Evolutionary conservation across 2,329 filamentous ascomycete genomes (phyloP), one percentile per base, ranked within the genome.

Genomic region (Zasmidium cellare): DNA sequence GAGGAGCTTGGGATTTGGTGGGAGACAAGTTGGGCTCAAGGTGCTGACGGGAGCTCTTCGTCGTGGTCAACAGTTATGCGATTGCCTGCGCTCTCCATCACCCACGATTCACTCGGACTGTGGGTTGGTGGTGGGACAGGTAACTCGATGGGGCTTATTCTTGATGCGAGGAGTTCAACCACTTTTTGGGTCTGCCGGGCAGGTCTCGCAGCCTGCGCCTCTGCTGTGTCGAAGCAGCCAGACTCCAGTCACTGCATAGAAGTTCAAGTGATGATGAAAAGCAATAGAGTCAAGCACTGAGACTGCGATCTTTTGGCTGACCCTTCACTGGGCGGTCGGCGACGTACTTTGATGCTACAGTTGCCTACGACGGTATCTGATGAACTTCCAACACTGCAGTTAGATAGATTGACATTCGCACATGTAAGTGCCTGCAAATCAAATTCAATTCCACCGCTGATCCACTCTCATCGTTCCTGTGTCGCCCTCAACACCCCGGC

Each of bases 141-240:
- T 96, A 96, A 97, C 93, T 96, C 92, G 92, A 97, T 96, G 93
- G 93, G 93, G 93, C 93, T 97, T 92, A 97, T 96, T 97, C 91
- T 97, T 89, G 93, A 92, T 84, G 89, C 92, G 92, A 96, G 91
- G 89, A 89, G 89, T 84, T 80, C 80, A 68, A 58, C 56, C 71
- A 72, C 70, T 75, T 76, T 75, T 74, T 71, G 76, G 76, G 77
- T 78, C 74, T 75, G 76, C 69, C 60, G 69, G 71, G 48, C 53
- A 49, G 41, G 51, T 53, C 22, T 49, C 23, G 55, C 55, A 57
- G 41, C 58, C 60, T 68, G 72, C 70, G 71, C 68, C 71, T 71
- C 73, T 80, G 84, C 84, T 84, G 82, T 84, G 81, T 89, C 85
- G 77, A 85, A 89, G 84, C 84, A 82, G 85, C 80, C 83, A 80